Percentiles rank a stretch among this genome's conserved stretches.
Conservation (phyloP, 148 eudicot genomes). For the Rhododendron mucronatum region DNA sequence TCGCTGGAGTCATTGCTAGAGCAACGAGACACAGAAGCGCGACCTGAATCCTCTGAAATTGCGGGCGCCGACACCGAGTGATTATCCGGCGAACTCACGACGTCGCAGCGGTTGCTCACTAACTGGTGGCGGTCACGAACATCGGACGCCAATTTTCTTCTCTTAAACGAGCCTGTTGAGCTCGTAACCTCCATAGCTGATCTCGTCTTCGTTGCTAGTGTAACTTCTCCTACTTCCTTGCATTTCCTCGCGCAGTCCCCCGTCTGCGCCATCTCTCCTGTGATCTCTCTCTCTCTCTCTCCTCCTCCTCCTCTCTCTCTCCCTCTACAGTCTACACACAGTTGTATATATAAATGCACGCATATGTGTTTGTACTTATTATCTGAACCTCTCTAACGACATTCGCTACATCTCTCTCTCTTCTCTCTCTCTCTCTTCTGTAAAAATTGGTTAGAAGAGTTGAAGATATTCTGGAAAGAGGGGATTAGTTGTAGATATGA, state of each 20-base stretch:
- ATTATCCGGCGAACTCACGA: neutral
- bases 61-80: constrained; percentile 5
- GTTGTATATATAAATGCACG: neutral
- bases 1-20: constrained; percentile 8
- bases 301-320: neutral
- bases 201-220: neutral
- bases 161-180: constrained; percentile 12
- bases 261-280: constrained; percentile 7
- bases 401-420: neutral
- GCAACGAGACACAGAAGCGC: constrained; percentile 5
- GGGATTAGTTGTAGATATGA: neutral
- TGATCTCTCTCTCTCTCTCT: neutral
- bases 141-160: constrained; percentile 17
- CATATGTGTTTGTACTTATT: neutral
- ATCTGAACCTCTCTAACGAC: neutral
- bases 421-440: neutral
- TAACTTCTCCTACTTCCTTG: neutral
- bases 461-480: constrained; percentile 2
- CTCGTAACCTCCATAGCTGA: constrained; percentile 10
- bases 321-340: neutral
- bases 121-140: neutral
- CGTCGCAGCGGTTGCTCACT: neutral
- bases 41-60: constrained; percentile 14
- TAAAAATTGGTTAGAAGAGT: neutral
- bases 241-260: neutral